A percentile compares a stretch with the other conserved stretches of the same genome.
phyloP scores from a whole-genome alignment of 331 rosid genomes.

The Quercus lobata region DNA sequence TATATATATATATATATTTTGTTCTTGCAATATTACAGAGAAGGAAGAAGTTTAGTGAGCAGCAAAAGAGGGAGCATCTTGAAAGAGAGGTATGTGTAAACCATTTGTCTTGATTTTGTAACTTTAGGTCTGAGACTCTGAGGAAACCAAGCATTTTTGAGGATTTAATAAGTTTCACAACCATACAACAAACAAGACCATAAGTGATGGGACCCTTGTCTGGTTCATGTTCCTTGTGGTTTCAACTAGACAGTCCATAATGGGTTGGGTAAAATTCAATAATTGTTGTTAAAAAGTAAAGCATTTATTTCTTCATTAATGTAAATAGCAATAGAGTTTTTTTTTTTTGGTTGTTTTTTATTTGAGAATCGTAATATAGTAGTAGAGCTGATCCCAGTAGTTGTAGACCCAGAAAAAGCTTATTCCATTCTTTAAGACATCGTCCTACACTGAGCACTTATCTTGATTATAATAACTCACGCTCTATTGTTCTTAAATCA shows the following conservation, averaged over 20 bases:
- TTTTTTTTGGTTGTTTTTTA: too few relatives aligned
- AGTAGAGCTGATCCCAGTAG: too few relatives aligned
- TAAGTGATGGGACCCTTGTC: neutral
- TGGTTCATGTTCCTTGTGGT: neutral
- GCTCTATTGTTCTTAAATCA: neutral
- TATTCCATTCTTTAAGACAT: neutral
- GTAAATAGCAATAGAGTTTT: neutral
- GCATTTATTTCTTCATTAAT: neutral
- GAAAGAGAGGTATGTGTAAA: constrained; percentile 70
- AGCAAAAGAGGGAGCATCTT: constrained; percentile 64
- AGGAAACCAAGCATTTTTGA: neutral
- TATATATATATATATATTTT: neutral
- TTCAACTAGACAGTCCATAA: neutral
- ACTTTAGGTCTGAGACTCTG: too few relatives aligned
- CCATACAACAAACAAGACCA: neutral
- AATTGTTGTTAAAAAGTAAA: neutral
- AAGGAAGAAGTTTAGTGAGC: constrained; percentile 61
- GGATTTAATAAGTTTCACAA: neutral
- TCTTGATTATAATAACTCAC: neutral
- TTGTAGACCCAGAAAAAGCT: neutral
- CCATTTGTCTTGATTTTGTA: neutral
- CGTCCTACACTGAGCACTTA: neutral
- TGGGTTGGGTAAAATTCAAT: neutral
- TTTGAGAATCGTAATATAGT: too few relatives aligned
- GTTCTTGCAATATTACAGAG: constrained; percentile 35